These are phyloP conservation scores for Esteya vermicola DNA, from an alignment of 2,329 filamentous ascomycete genomes.

Conservation along the genomic window DNA sequence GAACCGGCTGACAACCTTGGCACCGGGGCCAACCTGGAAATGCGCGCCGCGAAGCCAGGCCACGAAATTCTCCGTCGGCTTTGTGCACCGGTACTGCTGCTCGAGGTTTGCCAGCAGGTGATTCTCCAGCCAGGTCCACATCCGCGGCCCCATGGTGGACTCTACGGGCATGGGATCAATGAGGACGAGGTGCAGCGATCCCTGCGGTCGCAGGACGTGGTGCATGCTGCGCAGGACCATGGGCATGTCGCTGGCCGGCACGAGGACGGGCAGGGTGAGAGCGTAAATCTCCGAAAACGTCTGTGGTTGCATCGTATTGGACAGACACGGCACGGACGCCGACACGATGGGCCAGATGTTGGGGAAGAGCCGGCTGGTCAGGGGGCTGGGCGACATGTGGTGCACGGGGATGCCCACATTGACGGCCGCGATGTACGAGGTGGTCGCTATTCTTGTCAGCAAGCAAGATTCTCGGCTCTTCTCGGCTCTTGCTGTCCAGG, in stretches of 20 bases:
- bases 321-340: slow-evolving; percentile 21
- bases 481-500: rapidly evolving
- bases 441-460: slow-evolving; percentile 23
- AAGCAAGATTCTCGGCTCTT: too few species aligned
- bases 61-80: slow-evolving; percentile 43
- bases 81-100: slow-evolving; percentile 41
- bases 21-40: slow-evolving; percentile 32
- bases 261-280: slow-evolving; percentile 39
- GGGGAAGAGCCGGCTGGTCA: slow-evolving; percentile 21
- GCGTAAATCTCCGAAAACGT: slow-evolving; percentile 36
- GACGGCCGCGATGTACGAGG: slow-evolving; percentile 32
- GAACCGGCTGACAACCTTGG: slow-evolving; percentile 32
- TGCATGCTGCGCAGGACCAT: slow-evolving; percentile 40
- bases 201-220: slow-evolving; percentile 38
- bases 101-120: slow-evolving; percentile 46
- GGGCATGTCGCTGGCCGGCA: slow-evolving; percentile 42
- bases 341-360: slow-evolving; percentile 26
- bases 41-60: slow-evolving; percentile 42
- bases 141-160: slow-evolving; percentile 38
- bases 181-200: slow-evolving; percentile 42
- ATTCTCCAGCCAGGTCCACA: slow-evolving; percentile 48
- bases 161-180: slow-evolving; percentile 48
- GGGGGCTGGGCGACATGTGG: slow-evolving; percentile 29
- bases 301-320: slow-evolving; percentile 23
- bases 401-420: slow-evolving; percentile 26